phyloP scores from a whole-genome alignment of 441 rosid species.

The Rhodomyrtus psidioides region DNA sequence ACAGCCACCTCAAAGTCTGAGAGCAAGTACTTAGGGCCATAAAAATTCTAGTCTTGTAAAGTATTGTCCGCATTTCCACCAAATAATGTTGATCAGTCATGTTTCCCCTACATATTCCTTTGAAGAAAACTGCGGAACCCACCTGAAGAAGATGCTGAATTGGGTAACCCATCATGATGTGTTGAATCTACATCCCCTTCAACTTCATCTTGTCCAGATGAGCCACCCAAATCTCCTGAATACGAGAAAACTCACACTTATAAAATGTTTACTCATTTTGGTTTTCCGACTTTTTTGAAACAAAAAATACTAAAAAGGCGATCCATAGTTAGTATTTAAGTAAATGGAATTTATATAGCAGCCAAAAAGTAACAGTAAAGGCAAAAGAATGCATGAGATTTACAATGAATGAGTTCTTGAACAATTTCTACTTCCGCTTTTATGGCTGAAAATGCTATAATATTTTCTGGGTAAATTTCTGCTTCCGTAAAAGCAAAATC shows the following conservation, averaged over 20 bases:
- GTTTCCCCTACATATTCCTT: slow-evolving; percentile 74
- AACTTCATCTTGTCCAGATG: slow-evolving; percentile 52
- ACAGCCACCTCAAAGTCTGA: slow-evolving; percentile 70
- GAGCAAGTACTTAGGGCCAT: slow-evolving; percentile 54
- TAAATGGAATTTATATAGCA: background rate
- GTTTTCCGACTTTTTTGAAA: background rate
- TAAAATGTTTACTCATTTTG: background rate
- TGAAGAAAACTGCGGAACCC: slow-evolving; percentile 97
- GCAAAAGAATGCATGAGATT: background rate
- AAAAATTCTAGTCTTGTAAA: slow-evolving; percentile 49
- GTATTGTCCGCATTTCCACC: slow-evolving; percentile 46
- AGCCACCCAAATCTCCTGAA: slow-evolving; percentile 94
- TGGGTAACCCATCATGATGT: slow-evolving; percentile 73
- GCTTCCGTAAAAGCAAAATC: background rate
- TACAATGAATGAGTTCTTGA: background rate
- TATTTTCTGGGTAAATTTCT: background rate
- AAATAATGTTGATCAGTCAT: slow-evolving; percentile 50
- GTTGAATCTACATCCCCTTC: slow-evolving; percentile 42
- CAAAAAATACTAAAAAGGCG: background rate
- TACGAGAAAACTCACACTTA: background rate
- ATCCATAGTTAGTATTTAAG: background rate
- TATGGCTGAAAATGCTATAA: background rate
- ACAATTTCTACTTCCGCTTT: background rate
- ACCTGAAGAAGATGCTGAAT: slow-evolving; percentile 98
- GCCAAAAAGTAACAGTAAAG: background rate